These are phyloP conservation scores for Geranium incanum DNA, from an alignment of 441 rosid species.

Conservation along the genomic window DNA sequence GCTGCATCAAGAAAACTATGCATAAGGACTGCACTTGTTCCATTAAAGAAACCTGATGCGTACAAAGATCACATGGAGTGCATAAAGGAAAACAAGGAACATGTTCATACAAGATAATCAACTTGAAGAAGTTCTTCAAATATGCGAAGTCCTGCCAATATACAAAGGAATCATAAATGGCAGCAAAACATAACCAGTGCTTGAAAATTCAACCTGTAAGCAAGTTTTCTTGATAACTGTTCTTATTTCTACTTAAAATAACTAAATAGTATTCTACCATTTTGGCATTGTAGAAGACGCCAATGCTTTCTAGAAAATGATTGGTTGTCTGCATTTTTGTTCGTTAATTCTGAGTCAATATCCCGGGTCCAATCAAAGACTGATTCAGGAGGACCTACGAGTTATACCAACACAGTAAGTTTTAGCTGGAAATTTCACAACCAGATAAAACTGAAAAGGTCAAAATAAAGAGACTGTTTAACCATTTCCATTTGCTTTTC, in stretches of 20 bases:
- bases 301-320: slow-evolving; percentile 94
- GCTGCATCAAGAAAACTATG: slow-evolving; percentile 47
- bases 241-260: background rate
- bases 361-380: slow-evolving; percentile 88
- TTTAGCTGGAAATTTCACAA: slow-evolving; percentile 16
- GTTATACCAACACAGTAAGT: slow-evolving; percentile 26
- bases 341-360: slow-evolving; percentile 61
- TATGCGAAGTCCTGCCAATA: slow-evolving; percentile 84
- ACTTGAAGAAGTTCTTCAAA: slow-evolving; percentile 99
- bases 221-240: background rate
- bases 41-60: slow-evolving; percentile 10
- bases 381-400: slow-evolving; percentile 87
- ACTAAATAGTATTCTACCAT: slow-evolving; percentile 42
- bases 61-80: slow-evolving; percentile 14
- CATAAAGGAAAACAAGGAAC: slow-evolving; percentile 18
- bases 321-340: slow-evolving; percentile 69
- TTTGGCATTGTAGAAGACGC: slow-evolving; percentile 99
- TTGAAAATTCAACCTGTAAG: background rate
- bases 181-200: slow-evolving; percentile 10
- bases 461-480: slow-evolving; percentile 18
- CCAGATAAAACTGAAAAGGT: slow-evolving; percentile 17
- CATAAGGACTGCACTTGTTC: slow-evolving; percentile 19
- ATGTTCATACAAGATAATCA: slow-evolving; percentile 82
- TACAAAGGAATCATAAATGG: slow-evolving; percentile 16
- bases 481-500: slow-evolving; percentile 98